Evolutionary conservation across 2,329 filamentous ascomycete species (phyloP), one percentile per base, ranked within the genome.

Genomic region (Pseudopithomyces chartarum): DNA sequence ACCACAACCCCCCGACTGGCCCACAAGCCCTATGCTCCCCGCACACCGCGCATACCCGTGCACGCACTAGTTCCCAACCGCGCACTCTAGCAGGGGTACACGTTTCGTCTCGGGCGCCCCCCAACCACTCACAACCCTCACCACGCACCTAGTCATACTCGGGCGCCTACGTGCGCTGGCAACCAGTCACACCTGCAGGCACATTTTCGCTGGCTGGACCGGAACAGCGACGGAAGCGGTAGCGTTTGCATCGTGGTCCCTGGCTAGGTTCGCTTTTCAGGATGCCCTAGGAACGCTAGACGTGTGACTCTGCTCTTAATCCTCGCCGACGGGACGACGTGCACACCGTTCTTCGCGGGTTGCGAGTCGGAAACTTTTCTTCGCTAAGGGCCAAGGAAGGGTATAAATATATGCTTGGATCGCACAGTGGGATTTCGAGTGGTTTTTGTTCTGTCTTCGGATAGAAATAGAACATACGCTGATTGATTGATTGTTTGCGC

Each of bases 161-260:
- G 53, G 61, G 64, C 58, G 58, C 60, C 53, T 60, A 40, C 54
- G 60, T 53, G 63, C 59, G 61, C 57, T 52, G 54, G 45, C 62
- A 65, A 59, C 71, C 70, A 74, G 65, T 73, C 44, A 65, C 49
- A 72, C 58, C 68, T 67, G 70, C 70, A 74, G 70, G 66, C 70
- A 73, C 70, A 34, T n/a, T n/a, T 15, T 52, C 17, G 38, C 20
- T 52, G 52, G 56, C 42, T 46, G 45, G 55, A 44, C 39, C 44
- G 50, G 48, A 12, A 36, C 15, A 38, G 48, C 17, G 23, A n/a
- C 23, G 17, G 20, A 26, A 50, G 47, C 34, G 67, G 65, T 71
- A 70, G 70, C 66, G n/a, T 65, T 61, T 68, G 57, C 62, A 63
- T 62, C 57, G 60, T 61, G 58, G 57, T 51, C 48, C 48, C 48